These are phyloP conservation scores for Boletus mariae DNA, from an alignment of 1,284 basidiomycete genomes.

Conservation along the genomic window DNA sequence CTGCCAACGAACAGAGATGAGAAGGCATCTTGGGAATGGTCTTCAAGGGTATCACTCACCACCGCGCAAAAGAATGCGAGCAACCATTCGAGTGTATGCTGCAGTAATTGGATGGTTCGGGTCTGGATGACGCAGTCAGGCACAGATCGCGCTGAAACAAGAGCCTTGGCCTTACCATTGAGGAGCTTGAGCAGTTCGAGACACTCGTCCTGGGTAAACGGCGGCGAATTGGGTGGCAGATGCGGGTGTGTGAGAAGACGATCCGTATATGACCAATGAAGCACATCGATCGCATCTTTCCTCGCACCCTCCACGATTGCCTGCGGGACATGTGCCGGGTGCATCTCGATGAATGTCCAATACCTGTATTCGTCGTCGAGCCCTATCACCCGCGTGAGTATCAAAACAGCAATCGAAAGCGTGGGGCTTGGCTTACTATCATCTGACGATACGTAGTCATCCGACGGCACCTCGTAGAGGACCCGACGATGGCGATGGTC, in stretches of 20 bases:
- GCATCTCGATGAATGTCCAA: conserved; percentile 71
- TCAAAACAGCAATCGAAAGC: conserved; percentile 1
- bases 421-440: conserved; percentile 47
- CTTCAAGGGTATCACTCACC: conserved; percentile 40
- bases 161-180: conserved; percentile 38
- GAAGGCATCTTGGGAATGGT: neutral
- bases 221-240: conserved; percentile 43
- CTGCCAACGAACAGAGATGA: conserved; percentile 34
- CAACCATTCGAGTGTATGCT: conserved; percentile 64
- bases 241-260: conserved; percentile 58
- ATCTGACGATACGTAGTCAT: conserved; percentile 37
- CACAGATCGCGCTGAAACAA: conserved; percentile 8
- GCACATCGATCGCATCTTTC: conserved; percentile 62
- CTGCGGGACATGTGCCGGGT: conserved; percentile 63
- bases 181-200: conserved; percentile 65
- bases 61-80: conserved; percentile 63
- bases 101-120: conserved; percentile 37
- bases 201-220: conserved; percentile 71
- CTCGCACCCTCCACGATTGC: conserved; percentile 43
- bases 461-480: conserved; percentile 42
- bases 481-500: conserved; percentile 58
- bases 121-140: conserved; percentile 24
- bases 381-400: conserved; percentile 36
- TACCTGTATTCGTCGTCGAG: conserved; percentile 71
- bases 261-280: conserved; percentile 76